phyloP scores from a whole-genome alignment of 2,329 filamentous ascomycete species.

The Conoideocrella luteorostrata region DNA sequence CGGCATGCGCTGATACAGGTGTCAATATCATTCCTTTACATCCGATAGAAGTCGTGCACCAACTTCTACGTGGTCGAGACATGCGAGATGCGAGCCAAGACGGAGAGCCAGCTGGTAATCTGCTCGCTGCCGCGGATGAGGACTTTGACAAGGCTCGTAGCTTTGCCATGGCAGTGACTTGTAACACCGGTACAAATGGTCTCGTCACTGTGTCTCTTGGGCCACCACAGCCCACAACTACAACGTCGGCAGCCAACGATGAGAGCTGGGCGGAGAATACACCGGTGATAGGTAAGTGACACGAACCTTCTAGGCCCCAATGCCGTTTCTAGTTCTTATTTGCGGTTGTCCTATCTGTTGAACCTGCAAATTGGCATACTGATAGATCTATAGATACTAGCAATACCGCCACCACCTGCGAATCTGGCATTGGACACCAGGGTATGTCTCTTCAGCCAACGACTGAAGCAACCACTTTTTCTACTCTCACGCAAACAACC shows the following conservation, averaged over 20 bases:
- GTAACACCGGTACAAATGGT: slow-evolving; percentile 24
- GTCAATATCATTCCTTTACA: slow-evolving; percentile 21
- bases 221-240: slow-evolving; percentile 10
- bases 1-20: slow-evolving; percentile 20
- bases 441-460: not conserved
- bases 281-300: slow-evolving; percentile 1
- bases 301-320: not conserved
- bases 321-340: too few species aligned
- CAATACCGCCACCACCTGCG: too few species aligned
- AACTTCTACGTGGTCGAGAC: slow-evolving; percentile 1
- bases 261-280: not conserved
- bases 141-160: slow-evolving; percentile 14
- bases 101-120: not conserved
- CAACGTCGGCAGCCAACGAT: slow-evolving; percentile 6
- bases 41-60: slow-evolving; percentile 22
- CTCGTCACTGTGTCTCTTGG: slow-evolving; percentile 22
- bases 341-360: too few species aligned
- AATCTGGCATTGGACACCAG: not conserved
- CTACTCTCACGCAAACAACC: not conserved
- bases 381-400: too few species aligned
- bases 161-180: slow-evolving; percentile 21
- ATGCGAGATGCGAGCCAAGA: slow-evolving; percentile 6
- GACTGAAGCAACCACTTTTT: not conserved
- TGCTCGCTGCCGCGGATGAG: not conserved
- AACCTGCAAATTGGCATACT: not conserved